A percentile compares a stretch with the other conserved stretches of the same genome.
These are phyloP conservation scores for Cercospora citrullina DNA, from an alignment of 2,329 filamentous ascomycete genomes.

Conservation along the genomic window DNA sequence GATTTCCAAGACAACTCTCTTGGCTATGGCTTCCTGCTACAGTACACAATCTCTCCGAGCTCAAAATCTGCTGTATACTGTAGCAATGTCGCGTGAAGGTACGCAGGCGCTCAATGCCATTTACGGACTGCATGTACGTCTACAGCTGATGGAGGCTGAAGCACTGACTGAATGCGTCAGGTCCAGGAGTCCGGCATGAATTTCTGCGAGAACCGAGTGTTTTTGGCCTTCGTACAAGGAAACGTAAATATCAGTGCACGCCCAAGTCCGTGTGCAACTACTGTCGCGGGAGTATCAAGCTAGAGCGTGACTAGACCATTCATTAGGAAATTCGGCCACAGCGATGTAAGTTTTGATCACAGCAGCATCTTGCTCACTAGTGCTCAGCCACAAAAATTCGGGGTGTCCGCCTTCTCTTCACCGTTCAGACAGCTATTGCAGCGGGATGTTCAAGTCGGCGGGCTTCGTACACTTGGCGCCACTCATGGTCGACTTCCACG, in stretches of 20 bases:
- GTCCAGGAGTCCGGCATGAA: not conserved
- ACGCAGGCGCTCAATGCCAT: no score
- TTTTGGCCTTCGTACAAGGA: not conserved
- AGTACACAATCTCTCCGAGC: no score
- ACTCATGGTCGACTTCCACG: not conserved
- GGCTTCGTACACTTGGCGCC: not conserved
- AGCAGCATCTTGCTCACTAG: not conserved
- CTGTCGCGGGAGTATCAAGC: not conserved
- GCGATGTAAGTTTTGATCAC: not conserved
- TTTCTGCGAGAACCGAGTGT: not conserved
- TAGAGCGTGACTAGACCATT: not conserved
- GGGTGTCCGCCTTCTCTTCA: not conserved
- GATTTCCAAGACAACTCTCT: no score
- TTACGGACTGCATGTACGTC: no score
- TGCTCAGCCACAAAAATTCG: not conserved
- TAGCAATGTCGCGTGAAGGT: no score
- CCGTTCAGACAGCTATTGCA: not conserved
- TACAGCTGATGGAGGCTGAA: no score
- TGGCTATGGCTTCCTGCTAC: no score
- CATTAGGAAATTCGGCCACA: not conserved
- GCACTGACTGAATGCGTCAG: not conserved
- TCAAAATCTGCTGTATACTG: no score
- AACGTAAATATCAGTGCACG: no score
- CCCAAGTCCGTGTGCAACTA: not conserved
- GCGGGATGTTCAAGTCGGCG: not conserved